Evolutionary conservation across 441 rosid species (phyloP).

Genomic region (Euphorbia celastroides): DNA sequence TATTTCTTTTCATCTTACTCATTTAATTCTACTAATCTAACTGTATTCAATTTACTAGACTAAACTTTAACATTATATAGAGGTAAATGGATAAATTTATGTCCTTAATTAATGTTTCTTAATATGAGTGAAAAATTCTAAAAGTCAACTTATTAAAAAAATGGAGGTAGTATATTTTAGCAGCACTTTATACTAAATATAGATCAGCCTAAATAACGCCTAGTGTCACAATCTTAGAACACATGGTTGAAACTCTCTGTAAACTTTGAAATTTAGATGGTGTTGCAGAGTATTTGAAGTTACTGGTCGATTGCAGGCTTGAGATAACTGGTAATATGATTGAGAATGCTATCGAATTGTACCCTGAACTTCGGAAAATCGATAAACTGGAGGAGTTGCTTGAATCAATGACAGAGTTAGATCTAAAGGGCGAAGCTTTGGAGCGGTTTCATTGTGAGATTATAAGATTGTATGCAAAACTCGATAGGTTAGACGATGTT

Average conservation of each 20-base stretch:
- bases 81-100: too few species aligned
- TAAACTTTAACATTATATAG: too few species aligned
- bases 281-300: slow-evolving; percentile 24
- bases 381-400: slow-evolving; percentile 34
- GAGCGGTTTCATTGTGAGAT: slow-evolving; percentile 24
- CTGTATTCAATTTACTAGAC: too few species aligned
- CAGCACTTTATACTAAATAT: too few species aligned
- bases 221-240: slow-evolving; percentile 24
- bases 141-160: too few species aligned
- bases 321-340: slow-evolving; percentile 26
- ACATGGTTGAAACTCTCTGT: slow-evolving; percentile 28
- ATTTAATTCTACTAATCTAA: too few species aligned
- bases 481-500: slow-evolving; percentile 34
- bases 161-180: too few species aligned
- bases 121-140: too few species aligned
- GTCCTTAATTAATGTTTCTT: too few species aligned
- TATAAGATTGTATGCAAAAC: slow-evolving; percentile 29
- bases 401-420: slow-evolving; percentile 17
- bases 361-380: slow-evolving; percentile 20
- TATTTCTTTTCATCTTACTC: too few species aligned
- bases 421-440: slow-evolving; percentile 22
- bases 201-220: too few species aligned
- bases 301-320: slow-evolving; percentile 23
- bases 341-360: slow-evolving; percentile 24
- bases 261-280: slow-evolving; percentile 13